These are phyloP conservation scores for Phaeosphaeriaceae sp. DNA, from an alignment of 2,329 filamentous ascomycete species.

Conservation along the genomic window DNA sequence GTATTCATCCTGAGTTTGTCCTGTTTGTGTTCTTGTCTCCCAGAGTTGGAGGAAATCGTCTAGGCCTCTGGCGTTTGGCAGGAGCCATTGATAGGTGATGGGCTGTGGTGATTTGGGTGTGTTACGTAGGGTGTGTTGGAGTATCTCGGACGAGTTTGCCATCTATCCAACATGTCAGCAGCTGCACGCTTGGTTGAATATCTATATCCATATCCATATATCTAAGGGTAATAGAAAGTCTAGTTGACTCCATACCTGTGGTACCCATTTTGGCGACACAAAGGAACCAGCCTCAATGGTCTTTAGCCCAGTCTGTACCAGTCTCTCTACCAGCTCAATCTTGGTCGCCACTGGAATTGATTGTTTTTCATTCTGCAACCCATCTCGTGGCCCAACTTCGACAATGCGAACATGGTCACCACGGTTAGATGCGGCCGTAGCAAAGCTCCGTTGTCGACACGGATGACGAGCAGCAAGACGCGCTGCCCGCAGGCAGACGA, in stretches of 20 bases:
- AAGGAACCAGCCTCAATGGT: slow-evolving; percentile 84
- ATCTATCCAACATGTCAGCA: slow-evolving; percentile 60
- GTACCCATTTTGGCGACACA: slow-evolving; percentile 83
- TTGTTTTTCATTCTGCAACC: slow-evolving; percentile 83
- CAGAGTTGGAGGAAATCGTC: slow-evolving; percentile 65
- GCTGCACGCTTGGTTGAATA: slow-evolving; percentile 47
- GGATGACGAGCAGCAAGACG: slow-evolving; percentile 46
- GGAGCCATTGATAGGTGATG: slow-evolving; percentile 80
- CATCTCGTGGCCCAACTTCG: slow-evolving; percentile 84
- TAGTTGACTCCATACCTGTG: slow-evolving; percentile 76
- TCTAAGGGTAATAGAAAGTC: too few relatives aligned
- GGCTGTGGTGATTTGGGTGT: slow-evolving; percentile 60
- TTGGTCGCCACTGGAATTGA: slow-evolving; percentile 75
- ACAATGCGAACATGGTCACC: slow-evolving; percentile 66
- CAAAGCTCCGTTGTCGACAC: slow-evolving; percentile 35
- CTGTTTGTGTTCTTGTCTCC: slow-evolving; percentile 51
- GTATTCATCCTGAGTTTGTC: slow-evolving; percentile 54
- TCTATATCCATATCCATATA: neutral
- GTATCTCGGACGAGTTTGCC: slow-evolving; percentile 77
- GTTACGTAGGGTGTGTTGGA: slow-evolving; percentile 69
- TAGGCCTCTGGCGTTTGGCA: slow-evolving; percentile 77
- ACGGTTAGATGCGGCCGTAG: slow-evolving; percentile 41
- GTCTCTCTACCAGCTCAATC: slow-evolving; percentile 73
- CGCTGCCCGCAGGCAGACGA: slow-evolving; percentile 38
- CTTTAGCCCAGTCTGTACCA: slow-evolving; percentile 71